Evolutionary conservation across 2,329 filamentous ascomycete species (phyloP).

Genomic region (Calonectria naviculata): DNA sequence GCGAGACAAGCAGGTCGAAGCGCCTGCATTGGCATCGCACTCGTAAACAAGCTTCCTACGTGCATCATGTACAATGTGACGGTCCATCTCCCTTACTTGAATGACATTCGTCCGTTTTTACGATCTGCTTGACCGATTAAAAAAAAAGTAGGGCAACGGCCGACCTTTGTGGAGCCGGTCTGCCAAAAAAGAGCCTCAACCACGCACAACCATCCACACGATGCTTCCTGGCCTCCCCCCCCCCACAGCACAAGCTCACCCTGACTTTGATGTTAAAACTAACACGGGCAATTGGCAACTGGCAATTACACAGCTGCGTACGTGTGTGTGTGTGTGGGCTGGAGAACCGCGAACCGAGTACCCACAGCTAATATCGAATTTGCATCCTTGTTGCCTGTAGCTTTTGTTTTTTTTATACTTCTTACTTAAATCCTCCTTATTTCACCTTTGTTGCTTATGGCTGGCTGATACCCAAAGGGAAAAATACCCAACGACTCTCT

Average conservation of each 20-base stretch:
- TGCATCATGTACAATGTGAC: slow-evolving; percentile 6
- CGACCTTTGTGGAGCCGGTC: neutral
- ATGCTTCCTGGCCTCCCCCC: neutral
- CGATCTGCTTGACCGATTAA: neutral
- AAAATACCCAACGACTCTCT: neutral
- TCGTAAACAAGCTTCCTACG: neutral
- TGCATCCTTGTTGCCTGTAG: neutral
- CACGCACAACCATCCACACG: neutral
- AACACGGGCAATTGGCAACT: neutral
- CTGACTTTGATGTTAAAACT: neutral
- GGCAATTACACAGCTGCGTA: neutral
- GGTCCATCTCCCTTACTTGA: slow-evolving; percentile 1
- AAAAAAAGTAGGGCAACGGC: neutral
- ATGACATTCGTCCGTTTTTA: neutral
- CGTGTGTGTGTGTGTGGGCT: neutral
- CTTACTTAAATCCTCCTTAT: neutral
- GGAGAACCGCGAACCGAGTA: neutral
- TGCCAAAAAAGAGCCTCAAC: slow-evolving; percentile 16
- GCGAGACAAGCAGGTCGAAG: slow-evolving; percentile 11
- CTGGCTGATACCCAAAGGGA: neutral
- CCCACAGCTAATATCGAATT: slow-evolving; percentile 1
- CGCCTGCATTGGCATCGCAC: neutral
- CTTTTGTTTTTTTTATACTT: neutral
- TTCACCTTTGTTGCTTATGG: neutral
- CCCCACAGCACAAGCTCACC: neutral